Conservation (phyloP, 192 early-diverging fungal genomes). For the Coemansia sp. region DNA sequence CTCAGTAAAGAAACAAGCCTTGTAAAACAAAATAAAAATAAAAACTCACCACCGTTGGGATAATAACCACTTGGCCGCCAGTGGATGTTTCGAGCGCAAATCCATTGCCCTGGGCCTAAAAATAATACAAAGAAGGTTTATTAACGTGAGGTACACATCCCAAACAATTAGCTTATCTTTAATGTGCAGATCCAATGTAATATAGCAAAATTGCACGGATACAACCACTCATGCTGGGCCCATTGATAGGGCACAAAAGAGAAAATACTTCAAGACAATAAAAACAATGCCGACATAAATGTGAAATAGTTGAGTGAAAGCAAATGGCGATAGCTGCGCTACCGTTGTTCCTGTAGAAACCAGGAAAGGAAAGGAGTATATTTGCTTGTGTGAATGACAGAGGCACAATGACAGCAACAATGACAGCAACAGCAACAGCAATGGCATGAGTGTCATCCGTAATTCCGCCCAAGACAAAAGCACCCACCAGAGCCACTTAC, state of each 20-base stretch:
- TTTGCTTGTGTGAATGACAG: background rate
- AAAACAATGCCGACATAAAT: no score
- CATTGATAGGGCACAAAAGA: background rate
- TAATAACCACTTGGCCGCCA: constrained; percentile 34
- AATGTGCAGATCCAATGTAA: constrained; percentile 6
- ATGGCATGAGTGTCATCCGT: background rate
- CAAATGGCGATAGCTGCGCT: background rate
- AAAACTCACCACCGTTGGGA: constrained; percentile 48
- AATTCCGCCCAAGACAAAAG: background rate
- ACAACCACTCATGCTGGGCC: background rate
- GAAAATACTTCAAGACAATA: no score
- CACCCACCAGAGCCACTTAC: background rate
- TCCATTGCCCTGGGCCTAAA: constrained; percentile 49
- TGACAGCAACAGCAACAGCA: background rate
- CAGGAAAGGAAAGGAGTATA: background rate
- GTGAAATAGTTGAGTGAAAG: background rate
- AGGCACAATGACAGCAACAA: constrained; percentile 5
- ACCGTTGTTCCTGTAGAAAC: constrained; percentile 14
- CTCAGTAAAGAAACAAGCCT: constrained; percentile 10
- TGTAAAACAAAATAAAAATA: background rate
- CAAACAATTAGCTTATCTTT: background rate
- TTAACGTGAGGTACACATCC: constrained; percentile 10
- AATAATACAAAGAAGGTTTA: constrained; percentile 15
- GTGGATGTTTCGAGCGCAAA: constrained; percentile 53
- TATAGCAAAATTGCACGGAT: constrained; percentile 8